Evolutionary conservation across 257 asterid species (phyloP).

Genomic region (Catharanthus roseus): DNA sequence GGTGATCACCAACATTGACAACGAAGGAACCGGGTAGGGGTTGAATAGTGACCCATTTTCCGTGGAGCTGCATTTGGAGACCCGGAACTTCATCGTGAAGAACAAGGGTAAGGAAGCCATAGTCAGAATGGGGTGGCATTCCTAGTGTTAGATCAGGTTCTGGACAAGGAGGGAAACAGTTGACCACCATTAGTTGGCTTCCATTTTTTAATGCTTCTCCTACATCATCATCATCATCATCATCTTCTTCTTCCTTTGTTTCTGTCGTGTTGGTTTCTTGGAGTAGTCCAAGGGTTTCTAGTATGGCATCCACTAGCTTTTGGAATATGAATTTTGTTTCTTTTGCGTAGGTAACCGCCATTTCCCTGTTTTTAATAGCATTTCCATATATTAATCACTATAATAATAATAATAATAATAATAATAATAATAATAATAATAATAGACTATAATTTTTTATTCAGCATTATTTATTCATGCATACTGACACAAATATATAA

Average conservation of each 20-base stretch:
- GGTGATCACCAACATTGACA: conserved; percentile 92
- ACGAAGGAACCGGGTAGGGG: conserved; percentile 84
- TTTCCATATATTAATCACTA: too few relatives aligned
- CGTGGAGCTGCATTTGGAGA: conserved; percentile 47
- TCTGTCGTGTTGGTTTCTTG: conserved; percentile 11
- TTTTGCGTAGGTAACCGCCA: conserved; percentile 44
- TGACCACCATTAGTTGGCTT: conserved; percentile 79
- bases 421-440: too few relatives aligned
- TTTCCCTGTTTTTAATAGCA: conserved; percentile 35
- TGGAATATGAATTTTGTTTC: conserved; percentile 53
- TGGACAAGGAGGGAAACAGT: conserved; percentile 87
- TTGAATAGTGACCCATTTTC: conserved; percentile 57
- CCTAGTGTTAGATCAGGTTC: conserved; percentile 85
- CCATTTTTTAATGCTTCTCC: conserved; percentile 59
- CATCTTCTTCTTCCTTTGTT: conserved; percentile 28
- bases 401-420: too few relatives aligned
- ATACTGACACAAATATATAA: too few relatives aligned
- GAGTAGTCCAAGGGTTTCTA: conserved; percentile 67
- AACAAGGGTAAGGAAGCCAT: conserved; percentile 73
- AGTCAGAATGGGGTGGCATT: conserved; percentile 92
- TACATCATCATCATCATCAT: conserved; percentile 26
- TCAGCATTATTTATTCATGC: too few relatives aligned
- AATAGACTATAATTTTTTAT: too few relatives aligned
- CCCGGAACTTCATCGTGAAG: conserved; percentile 87
- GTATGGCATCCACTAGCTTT: conserved; percentile 59